These are phyloP conservation scores for Diplocarpon rosae DNA, from an alignment of 2,329 filamentous ascomycete genomes.

Conservation along the genomic window DNA sequence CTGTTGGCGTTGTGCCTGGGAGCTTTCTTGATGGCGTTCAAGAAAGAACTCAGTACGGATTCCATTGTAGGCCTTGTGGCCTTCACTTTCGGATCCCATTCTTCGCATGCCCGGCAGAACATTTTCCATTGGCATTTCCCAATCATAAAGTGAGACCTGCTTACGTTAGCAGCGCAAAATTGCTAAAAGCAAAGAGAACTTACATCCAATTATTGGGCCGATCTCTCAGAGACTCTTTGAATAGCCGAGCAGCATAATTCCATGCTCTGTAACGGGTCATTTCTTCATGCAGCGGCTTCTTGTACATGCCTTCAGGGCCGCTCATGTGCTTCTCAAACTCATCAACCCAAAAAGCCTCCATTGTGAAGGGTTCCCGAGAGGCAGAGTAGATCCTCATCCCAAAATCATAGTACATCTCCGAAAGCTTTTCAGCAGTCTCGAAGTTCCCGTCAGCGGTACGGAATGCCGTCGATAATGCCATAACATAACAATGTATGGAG, in stretches of 20 bases:
- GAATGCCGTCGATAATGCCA: constrained; percentile 53
- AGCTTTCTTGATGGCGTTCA: constrained; percentile 47
- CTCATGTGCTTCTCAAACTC: constrained; percentile 52
- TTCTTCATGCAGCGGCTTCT: constrained; percentile 43
- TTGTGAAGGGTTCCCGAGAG: constrained; percentile 54
- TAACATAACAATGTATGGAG: constrained; percentile 39
- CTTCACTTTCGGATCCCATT: constrained; percentile 29
- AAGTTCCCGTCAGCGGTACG: constrained; percentile 42
- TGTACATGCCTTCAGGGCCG: constrained; percentile 43
- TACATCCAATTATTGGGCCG: constrained; percentile 53
- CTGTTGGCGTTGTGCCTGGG: constrained; percentile 50
- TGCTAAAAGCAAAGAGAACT: constrained; percentile 23
- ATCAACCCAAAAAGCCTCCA: constrained; percentile 53
- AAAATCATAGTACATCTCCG: constrained; percentile 59
- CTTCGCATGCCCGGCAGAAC: constrained; percentile 37
- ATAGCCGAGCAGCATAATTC: constrained; percentile 52
- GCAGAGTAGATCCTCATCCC: constrained; percentile 58
- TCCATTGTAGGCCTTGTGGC: constrained; percentile 26
- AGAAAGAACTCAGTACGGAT: constrained; percentile 44
- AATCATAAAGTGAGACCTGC: constrained; percentile 53
- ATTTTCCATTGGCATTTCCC: constrained; percentile 67
- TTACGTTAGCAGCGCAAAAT: constrained; percentile 17
- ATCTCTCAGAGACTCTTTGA: constrained; percentile 45
- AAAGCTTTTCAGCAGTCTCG: constrained; percentile 44
- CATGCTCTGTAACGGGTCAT: constrained; percentile 50